Percentiles rank a stretch among this genome's conserved stretches.
phyloP scores from a whole-genome alignment of 176 grass and related monocot genomes.

The Bothriochloa decipiens region DNA sequence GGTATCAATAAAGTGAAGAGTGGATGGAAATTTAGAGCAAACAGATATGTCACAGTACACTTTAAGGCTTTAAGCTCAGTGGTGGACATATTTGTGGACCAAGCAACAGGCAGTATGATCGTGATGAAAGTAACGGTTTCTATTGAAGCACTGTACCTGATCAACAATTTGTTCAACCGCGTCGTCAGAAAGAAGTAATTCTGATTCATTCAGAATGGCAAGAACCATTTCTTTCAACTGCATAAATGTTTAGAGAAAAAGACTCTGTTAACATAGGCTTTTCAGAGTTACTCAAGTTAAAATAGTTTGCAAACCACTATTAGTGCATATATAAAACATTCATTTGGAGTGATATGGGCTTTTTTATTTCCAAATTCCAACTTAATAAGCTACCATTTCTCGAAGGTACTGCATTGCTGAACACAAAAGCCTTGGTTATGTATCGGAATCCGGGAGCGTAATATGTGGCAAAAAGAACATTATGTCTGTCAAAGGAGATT shows the following conservation, averaged over 20 bases:
- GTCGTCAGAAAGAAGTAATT: conserved; percentile 75
- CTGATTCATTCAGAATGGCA: conserved; percentile 85
- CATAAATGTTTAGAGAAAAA: background rate
- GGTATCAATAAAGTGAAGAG: background rate
- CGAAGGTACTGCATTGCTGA: background rate
- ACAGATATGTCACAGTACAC: background rate
- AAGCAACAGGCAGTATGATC: background rate
- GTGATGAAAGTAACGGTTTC: conserved; percentile 23
- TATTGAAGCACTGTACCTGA: conserved; percentile 55
- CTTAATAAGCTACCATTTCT: background rate
- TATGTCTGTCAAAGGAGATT: background rate
- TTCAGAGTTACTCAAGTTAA: background rate
- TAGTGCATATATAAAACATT: background rate
- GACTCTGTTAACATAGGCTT: background rate
- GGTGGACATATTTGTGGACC: background rate
- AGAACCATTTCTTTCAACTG: conserved; percentile 94
- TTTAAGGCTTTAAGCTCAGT: background rate
- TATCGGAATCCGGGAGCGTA: background rate
- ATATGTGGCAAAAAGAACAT: background rate
- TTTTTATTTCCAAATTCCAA: background rate
- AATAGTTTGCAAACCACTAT: background rate
- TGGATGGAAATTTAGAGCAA: background rate
- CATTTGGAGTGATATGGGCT: background rate
- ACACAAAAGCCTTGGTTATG: background rate
- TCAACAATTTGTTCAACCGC: conserved; percentile 76